Conservation (phyloP, 2,329 filamentous ascomycete genomes). For the Scolecobasidium constrictum region DNA sequence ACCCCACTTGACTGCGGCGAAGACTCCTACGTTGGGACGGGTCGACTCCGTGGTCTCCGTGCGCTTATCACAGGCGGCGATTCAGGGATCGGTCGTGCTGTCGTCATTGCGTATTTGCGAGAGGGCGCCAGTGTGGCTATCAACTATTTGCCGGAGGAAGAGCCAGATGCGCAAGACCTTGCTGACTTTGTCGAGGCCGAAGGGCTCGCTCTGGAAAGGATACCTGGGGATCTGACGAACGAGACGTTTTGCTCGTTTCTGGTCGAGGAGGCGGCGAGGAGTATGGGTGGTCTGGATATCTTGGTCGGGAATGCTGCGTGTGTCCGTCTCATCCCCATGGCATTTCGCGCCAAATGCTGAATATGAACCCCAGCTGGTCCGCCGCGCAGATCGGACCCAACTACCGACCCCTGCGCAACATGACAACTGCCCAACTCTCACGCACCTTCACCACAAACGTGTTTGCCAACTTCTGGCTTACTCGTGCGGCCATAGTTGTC, state of each 20-base stretch:
- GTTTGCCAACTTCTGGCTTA: conserved; percentile 49
- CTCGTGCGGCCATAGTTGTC: conserved; percentile 45
- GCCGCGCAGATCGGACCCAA: conserved; percentile 43
- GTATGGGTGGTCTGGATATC: conserved; percentile 31
- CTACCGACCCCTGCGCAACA: conserved; percentile 43
- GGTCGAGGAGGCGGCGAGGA: conserved; percentile 43
- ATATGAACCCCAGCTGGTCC: conserved; percentile 45
- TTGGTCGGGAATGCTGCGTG: conserved; percentile 49
- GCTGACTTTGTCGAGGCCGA: conserved; percentile 42
- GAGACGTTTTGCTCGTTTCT: conserved; percentile 39
- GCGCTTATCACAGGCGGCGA: too few species aligned
- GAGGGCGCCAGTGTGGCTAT: conserved; percentile 48
- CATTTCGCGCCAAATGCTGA: too few species aligned
- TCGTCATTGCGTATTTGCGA: conserved; percentile 45
- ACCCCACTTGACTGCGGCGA: too few species aligned
- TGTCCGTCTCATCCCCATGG: too few species aligned
- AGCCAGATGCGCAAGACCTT: conserved; percentile 44
- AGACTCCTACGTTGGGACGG: too few species aligned
- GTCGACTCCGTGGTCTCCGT: too few species aligned
- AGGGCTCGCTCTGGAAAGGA: conserved; percentile 35
- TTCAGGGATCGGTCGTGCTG: conserved; percentile 39
- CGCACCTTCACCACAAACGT: conserved; percentile 46
- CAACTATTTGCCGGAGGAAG: conserved; percentile 44
- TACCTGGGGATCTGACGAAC: conserved; percentile 39
- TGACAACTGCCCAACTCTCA: too few species aligned